Percentiles rank a stretch among this genome's conserved stretches.
Conservation (phyloP, 1,284 basidiomycete species). For the Sphagnurus paluster region DNA sequence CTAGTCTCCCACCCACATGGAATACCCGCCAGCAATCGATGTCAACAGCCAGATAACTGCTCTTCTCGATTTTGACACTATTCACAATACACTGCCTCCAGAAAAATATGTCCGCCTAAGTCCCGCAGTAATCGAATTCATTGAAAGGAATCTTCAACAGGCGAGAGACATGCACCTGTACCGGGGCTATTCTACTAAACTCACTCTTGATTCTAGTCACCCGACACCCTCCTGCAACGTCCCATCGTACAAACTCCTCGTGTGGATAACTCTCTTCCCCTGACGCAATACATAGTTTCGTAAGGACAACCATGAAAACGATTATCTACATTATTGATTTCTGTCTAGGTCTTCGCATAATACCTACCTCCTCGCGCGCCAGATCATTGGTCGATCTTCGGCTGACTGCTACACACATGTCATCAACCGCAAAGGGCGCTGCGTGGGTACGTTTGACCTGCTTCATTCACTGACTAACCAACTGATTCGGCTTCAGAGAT, state of each 20-base stretch:
- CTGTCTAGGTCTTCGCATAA: slow-evolving; percentile 58
- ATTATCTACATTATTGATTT: slow-evolving; percentile 3
- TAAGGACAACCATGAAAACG: slow-evolving; percentile 28
- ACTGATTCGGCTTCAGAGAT: slow-evolving; percentile 42
- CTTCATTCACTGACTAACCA: neutral
- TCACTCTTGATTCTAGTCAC: slow-evolving; percentile 26
- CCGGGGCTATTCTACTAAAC: slow-evolving; percentile 11
- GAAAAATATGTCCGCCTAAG: slow-evolving; percentile 6
- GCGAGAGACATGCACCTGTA: neutral
- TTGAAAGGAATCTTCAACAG: slow-evolving; percentile 5
- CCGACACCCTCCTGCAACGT: slow-evolving; percentile 33
- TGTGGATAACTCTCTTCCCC: slow-evolving; percentile 44
- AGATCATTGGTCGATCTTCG: slow-evolving; percentile 58
- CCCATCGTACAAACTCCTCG: slow-evolving; percentile 35
- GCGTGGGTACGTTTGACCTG: slow-evolving; percentile 39
- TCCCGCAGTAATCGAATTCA: slow-evolving; percentile 9
- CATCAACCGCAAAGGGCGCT: slow-evolving; percentile 51
- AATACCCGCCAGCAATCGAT: neutral
- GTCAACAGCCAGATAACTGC: neutral
- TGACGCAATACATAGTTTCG: slow-evolving; percentile 61
- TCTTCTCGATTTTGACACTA: slow-evolving; percentile 8
- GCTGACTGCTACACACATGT: slow-evolving; percentile 58
- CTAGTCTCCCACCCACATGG: neutral
- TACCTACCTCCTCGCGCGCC: slow-evolving; percentile 63
- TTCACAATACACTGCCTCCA: slow-evolving; percentile 3